Evolutionary conservation across 1,284 basidiomycete species (phyloP), one percentile per base, ranked within the genome.

Genomic region (Cryptococcus neoformans): DNA sequence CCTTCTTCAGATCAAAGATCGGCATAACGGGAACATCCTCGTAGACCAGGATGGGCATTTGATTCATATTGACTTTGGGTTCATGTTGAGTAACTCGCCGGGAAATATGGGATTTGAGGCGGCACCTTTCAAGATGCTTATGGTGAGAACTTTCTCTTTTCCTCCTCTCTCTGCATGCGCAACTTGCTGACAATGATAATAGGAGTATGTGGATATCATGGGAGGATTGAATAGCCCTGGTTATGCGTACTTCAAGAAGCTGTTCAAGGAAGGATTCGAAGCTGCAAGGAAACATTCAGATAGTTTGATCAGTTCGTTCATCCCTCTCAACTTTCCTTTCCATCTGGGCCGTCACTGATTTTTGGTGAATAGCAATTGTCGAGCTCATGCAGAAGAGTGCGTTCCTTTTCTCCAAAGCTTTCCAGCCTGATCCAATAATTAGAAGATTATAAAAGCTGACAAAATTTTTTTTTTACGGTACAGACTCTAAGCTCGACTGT

Each of bases 41-140:
- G 81, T 99, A 41, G 96, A 99, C 76, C 85, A 91, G 53, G 90
- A 96, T 49, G 96, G 96, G 0, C 94, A 96, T 68, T 80, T 75
- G 44, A 75, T 77, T 49, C 73, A 98, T 76, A 98, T 98, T 64
- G 96, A 99, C 78, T 99, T 99, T 75, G 96, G 96, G 0, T 99
- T 99, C 80, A 96, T 99, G 83, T 83, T 99, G 52, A 90, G 88
- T 41, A 96, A 97, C 75, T 93, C 92, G 5, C 96, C 96, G 0
- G 95, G 95, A 11, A 96, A 94, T 70, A 89, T 99, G 63, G 92
- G 95, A 28, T 99, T 99, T 73, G 96, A 99, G 79, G 95, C 94
- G 11, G 94, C 96, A 4, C 96, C 96, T 1, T 99, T 99, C 83
- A 99, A 99, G 77, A 80, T 99, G 35, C 88, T 93, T 6, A 80